A percentile compares a stretch with the other conserved stretches of the same genome.
Conservation (phyloP, 768 basidiomycete species). For the Lactarius quietus region DNA sequence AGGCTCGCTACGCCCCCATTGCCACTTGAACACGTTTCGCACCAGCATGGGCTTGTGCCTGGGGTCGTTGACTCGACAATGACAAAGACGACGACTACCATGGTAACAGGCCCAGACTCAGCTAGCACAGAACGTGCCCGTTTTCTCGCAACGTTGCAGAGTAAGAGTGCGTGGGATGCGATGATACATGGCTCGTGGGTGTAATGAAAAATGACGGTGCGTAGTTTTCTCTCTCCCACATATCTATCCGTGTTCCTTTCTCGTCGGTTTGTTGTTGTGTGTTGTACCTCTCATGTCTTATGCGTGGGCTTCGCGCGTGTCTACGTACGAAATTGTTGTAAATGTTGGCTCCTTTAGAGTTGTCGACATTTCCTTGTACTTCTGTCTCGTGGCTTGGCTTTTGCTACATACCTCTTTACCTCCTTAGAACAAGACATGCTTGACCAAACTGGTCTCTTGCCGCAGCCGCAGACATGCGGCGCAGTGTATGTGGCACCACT, state of each 20-base stretch:
- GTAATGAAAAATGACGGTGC: conserved; percentile 30
- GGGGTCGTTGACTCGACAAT: background rate
- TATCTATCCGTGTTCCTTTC: too few relatives aligned
- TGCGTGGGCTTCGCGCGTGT: background rate
- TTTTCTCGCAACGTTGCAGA: conserved; percentile 55
- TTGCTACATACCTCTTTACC: background rate
- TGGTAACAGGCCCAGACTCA: conserved; percentile 7
- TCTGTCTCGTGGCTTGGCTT: background rate
- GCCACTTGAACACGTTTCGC: conserved; percentile 4
- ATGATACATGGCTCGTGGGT: conserved; percentile 65
- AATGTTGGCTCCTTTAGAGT: background rate
- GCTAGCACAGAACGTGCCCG: conserved; percentile 41
- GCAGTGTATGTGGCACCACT: background rate
- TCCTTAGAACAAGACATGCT: background rate
- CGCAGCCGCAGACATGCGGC: background rate
- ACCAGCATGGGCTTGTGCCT: conserved; percentile 13
- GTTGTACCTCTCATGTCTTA: background rate
- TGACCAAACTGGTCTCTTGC: background rate
- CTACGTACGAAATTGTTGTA: background rate
- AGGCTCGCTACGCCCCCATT: conserved; percentile 21
- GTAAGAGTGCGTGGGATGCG: conserved; percentile 64
- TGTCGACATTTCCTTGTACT: background rate
- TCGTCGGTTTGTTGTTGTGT: background rate
- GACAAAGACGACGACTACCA: background rate
- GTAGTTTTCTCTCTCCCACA: background rate